phyloP scores from a whole-genome alignment of 768 basidiomycete genomes.

The Chalciporus piperatus region DNA sequence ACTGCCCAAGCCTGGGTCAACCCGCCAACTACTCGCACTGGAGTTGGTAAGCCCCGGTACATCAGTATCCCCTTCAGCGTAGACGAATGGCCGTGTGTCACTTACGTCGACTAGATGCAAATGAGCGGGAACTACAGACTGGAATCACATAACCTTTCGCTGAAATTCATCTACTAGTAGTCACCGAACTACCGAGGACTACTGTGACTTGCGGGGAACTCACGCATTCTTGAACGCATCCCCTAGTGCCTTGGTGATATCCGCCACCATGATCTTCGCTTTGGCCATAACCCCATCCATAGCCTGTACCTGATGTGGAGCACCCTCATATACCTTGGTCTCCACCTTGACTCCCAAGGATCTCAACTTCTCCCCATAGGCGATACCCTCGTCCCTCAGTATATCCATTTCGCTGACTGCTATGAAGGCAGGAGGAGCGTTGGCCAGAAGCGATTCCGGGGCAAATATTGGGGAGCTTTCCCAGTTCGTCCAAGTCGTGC shows the following conservation, averaged over 20 bases:
- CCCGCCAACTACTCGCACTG: no score
- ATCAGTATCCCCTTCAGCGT: no score
- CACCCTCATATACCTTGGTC: constrained; percentile 51
- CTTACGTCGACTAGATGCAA: no score
- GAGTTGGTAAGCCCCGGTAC: no score
- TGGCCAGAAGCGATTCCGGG: constrained; percentile 48
- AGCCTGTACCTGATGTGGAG: constrained; percentile 62
- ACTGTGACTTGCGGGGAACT: background rate
- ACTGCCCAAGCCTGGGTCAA: background rate
- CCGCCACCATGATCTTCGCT: constrained; percentile 15
- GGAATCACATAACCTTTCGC: no score
- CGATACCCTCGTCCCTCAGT: constrained; percentile 61
- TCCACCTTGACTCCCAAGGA: constrained; percentile 52
- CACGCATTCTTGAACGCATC: constrained; percentile 13
- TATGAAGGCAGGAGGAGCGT: constrained; percentile 58
- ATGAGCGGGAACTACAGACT: no score
- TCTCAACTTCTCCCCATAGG: constrained; percentile 57
- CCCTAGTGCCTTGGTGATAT: constrained; percentile 20
- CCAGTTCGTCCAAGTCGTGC: constrained; percentile 58
- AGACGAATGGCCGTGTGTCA: no score
- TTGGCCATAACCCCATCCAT: constrained; percentile 51
- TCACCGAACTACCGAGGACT: no score
- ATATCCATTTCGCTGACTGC: constrained; percentile 65
- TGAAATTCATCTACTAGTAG: no score
- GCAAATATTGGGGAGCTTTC: constrained; percentile 70